Base-by-base conservation (phyloP, 1,284 basidiomycete genomes). In the Blastosporella zonata region DNA sequence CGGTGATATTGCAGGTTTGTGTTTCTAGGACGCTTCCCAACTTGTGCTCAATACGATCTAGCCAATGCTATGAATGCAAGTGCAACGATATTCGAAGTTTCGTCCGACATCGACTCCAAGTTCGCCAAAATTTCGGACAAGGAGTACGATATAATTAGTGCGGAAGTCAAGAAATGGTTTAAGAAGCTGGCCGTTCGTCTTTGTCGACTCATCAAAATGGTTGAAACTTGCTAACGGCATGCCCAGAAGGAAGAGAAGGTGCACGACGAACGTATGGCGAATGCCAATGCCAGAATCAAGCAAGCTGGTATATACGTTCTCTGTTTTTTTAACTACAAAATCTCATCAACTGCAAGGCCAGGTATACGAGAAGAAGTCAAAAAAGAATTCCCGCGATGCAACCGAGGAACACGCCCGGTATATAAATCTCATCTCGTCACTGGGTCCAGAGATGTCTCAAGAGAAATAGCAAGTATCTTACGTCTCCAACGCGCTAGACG, bases 161-260 rank as follows among this genome's bases (percentile, higher is more conserved):
- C 69, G 29, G 87, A 90, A 54, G 79, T 90, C 34, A 84, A 82
- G 71, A 90, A 87, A 57, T 90, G 87, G 84, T 83, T 90, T 72
- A 89, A 87, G 77, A 88, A 82, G 64, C 74, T 90, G 40, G 75
- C 81, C 44, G 88, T 88, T 59, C 54, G 73, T 65, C 46, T 49
- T 45, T 18, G 25, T 8, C n/a, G 18, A 17, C 8, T 43, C 29
- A 20, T 42, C 43, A 22, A 42, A 28, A 33, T 34, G 21, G 25
- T 6, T 44, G 22, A 18, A 45, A 18, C 28, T 41, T 36, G 15
- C 6, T 43, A 22, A 27, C 36, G 5, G 6, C 13, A 8, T 52
- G 56, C 10, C 46, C 60, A 90, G 87, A 90, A 87, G 73, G 87
- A 87, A 59, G 87, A 90, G 67, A 84, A 80, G 62, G 68, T 72